Evolutionary conservation across 2,329 filamentous ascomycete species (phyloP), one percentile per base, ranked within the genome.

Genomic region (Botrytis pseudocinerea): DNA sequence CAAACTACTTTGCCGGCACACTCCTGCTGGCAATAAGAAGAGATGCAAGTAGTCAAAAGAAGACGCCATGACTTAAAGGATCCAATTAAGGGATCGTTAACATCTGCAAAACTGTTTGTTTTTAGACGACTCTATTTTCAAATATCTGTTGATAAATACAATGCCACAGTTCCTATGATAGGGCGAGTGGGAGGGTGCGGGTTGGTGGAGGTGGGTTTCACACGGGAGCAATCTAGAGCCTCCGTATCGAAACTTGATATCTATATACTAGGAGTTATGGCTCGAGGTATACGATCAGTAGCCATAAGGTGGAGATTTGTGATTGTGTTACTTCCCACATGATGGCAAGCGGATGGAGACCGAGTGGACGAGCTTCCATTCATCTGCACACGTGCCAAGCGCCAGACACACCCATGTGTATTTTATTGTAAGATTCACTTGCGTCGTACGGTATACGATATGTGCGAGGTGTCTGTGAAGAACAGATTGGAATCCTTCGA

Each of bases 321-420:
- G 18, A 69, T 69, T 38, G 65, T 69, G 48, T 69, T 42, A 57
- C 65, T 57, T 57, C 48, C 65, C 65, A 68, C 65, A 69, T 69
- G 18, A 69, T 69, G n/a, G 28, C 46, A 69, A 57, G 38, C 51
- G 48, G 38, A 42, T 51, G 35, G 38, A 54, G 40, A 57, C 48
- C 65, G n/a, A 68, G 48, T 57, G 6, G 48, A 42, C 16, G 18
- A 38, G 25, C 25, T 32, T 42, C 57, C 48, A 59, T 69, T 25
- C 48, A 10, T 57, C 12, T 57, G 35, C n/a, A 69, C 65, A 69
- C 65, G 65, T 69, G 65, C 65, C 35, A 69, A 42, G 54, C 38
- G n/a, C 65, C n/a, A 68, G n/a, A 57, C n/a, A 57, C 48, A 44
- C n/a, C 65, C 48, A 69, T 69, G 65, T 57, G 65, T 18, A 42